Conservation (phyloP, 2,329 filamentous ascomycete genomes). For the Trichoderma lentiforme region DNA sequence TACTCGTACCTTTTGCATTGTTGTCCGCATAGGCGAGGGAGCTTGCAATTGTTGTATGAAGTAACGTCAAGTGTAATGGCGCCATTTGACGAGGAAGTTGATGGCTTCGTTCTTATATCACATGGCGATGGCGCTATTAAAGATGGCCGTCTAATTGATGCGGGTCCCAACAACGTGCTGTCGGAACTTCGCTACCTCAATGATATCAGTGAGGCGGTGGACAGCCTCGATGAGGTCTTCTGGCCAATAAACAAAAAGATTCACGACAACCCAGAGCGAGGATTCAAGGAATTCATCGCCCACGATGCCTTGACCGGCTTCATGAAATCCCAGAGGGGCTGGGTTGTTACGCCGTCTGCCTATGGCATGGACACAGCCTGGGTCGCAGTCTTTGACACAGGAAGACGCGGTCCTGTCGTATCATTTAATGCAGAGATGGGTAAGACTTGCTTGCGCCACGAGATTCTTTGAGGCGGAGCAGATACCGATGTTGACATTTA, state of each 20-base stretch:
- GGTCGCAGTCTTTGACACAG: constrained; percentile 39
- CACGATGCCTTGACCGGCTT: constrained; percentile 40
- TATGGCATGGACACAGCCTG: constrained; percentile 45
- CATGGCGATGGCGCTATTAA: neutral
- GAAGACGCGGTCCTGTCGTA: constrained; percentile 35
- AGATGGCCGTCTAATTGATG: neutral
- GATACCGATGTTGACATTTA: neutral
- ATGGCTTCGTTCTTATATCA: constrained; percentile 19
- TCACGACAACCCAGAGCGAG: constrained; percentile 44
- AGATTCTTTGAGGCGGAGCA: neutral
- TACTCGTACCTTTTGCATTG: neutral
- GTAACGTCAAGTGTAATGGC: neutral
- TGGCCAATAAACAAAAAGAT: constrained; percentile 39
- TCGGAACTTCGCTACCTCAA: constrained; percentile 33
- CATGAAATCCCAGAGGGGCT: constrained; percentile 32
- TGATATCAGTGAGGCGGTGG: constrained; percentile 33
- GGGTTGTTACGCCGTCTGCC: constrained; percentile 39
- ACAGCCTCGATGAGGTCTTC: constrained; percentile 24
- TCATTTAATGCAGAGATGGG: constrained; percentile 42
- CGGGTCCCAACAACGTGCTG: neutral
- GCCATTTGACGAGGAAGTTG: constrained; percentile 8
- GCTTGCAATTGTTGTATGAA: neutral
- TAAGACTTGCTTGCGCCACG: constrained; percentile 3
- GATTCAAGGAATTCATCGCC: constrained; percentile 41
- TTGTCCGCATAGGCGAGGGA: neutral